Evolutionary conservation across 805 yeast species (phyloP).

Genomic region (Saccharomycopsis sp.): DNA sequence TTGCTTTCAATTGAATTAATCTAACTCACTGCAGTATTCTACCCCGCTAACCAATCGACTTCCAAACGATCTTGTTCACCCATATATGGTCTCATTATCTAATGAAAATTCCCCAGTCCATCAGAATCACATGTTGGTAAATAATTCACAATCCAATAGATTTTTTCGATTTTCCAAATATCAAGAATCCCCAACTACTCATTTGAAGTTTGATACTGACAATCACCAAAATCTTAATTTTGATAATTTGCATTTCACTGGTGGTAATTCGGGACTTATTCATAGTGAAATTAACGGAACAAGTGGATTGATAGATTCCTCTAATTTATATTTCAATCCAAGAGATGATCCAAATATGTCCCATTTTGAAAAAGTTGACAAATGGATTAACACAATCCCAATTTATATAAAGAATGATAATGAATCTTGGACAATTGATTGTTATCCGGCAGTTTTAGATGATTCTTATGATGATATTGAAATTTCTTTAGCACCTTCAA

Average conservation of each 20-base stretch:
- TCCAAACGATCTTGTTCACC: background rate
- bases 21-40: background rate
- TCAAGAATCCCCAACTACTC: slow-evolving; percentile 1
- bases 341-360: slow-evolving; percentile 58
- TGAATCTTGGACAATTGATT: slow-evolving; percentile 33
- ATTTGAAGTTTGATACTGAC: too few species aligned
- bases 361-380: slow-evolving; percentile 54
- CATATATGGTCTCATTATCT: slow-evolving; percentile 1
- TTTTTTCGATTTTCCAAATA: background rate
- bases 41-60: background rate
- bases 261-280: background rate
- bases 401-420: slow-evolving; percentile 27
- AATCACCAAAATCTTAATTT: too few species aligned
- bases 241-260: too few species aligned
- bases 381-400: slow-evolving; percentile 60
- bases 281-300: slow-evolving; percentile 1
- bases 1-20: too few species aligned
- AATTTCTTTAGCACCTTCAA: slow-evolving; percentile 30
- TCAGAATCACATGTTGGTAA: background rate
- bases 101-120: background rate
- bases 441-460: slow-evolving; percentile 42
- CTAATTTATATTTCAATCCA: slow-evolving; percentile 44
- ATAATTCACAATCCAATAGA: too few species aligned
- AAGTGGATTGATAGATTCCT: background rate
- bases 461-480: slow-evolving; percentile 22